These are phyloP conservation scores for Fusarium equiseti DNA, from an alignment of 2,329 filamentous ascomycete genomes.

Conservation along the genomic window DNA sequence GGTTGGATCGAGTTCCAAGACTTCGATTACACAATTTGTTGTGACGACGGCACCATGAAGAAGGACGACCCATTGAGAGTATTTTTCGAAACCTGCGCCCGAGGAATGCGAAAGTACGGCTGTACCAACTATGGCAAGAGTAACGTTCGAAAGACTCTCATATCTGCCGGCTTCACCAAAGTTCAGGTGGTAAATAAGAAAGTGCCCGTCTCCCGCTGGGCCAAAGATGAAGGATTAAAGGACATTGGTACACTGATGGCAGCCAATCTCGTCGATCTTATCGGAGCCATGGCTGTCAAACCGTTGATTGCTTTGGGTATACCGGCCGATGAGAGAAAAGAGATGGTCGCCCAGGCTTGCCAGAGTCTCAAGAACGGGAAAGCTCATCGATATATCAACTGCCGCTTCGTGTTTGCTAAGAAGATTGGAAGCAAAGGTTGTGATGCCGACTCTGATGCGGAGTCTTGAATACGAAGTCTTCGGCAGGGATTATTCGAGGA, in stretches of 20 bases:
- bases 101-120: conserved; percentile 53
- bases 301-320: conserved; percentile 56
- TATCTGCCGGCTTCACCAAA: conserved; percentile 59
- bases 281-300: conserved; percentile 58
- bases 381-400: conserved; percentile 59
- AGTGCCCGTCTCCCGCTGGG: conserved; percentile 61
- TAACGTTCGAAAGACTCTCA: conserved; percentile 53
- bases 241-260: conserved; percentile 60
- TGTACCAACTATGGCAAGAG: conserved; percentile 54
- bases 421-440: conserved; percentile 46
- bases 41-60: conserved; percentile 60
- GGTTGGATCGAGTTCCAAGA: conserved; percentile 67
- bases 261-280: conserved; percentile 56
- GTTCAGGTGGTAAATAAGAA: conserved; percentile 58
- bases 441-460: background rate
- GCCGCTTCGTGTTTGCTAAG: conserved; percentile 59
- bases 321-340: conserved; percentile 51
- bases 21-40: conserved; percentile 55
- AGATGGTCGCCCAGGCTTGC: conserved; percentile 50
- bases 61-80: conserved; percentile 54
- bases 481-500: background rate
- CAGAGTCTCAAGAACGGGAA: conserved; percentile 52
- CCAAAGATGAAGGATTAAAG: conserved; percentile 55
- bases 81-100: conserved; percentile 51
- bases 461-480: background rate